Conservation (phyloP, 2,329 filamentous ascomycete species). For the Penicillium frequentans region DNA sequence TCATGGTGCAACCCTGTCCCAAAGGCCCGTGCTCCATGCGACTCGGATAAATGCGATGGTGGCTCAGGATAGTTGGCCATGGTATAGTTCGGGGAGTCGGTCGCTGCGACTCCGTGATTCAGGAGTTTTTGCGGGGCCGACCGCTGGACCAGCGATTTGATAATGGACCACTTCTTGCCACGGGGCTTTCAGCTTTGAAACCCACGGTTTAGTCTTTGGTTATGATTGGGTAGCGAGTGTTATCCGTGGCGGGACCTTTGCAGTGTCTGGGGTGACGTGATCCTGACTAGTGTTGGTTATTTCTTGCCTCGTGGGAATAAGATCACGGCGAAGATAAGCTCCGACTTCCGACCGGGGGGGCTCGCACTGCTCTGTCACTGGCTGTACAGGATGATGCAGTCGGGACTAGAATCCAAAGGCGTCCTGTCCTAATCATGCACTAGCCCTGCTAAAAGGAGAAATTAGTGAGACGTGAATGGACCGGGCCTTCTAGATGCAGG, state of each 20-base stretch:
- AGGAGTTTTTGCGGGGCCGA: slow-evolving; percentile 1
- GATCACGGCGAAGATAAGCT: slow-evolving; percentile 22
- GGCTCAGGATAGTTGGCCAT: slow-evolving; percentile 29
- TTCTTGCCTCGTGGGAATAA: neutral
- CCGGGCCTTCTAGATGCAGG: neutral
- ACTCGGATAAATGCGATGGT: slow-evolving; percentile 21
- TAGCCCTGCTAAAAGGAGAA: neutral
- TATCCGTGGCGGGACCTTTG: neutral
- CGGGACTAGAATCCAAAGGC: neutral
- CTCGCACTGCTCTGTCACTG: neutral
- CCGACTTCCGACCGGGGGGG: slow-evolving; percentile 21
- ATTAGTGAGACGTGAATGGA: neutral
- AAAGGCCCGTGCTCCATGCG: slow-evolving; percentile 6
- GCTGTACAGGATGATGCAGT: neutral
- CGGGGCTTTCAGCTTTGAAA: neutral
- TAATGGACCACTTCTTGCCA: neutral
- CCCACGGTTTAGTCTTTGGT: too few species aligned
- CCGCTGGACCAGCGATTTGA: neutral
- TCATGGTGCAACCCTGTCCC: neutral
- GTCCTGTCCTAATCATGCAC: neutral
- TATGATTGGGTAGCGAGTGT: neutral
- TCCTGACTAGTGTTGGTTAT: neutral
- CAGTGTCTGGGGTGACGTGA: neutral
- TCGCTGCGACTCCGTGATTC: neutral
- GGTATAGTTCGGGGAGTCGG: slow-evolving; percentile 4